phyloP scores from a whole-genome alignment of 2,329 filamentous ascomycete species.

The Trichophyton equinum region DNA sequence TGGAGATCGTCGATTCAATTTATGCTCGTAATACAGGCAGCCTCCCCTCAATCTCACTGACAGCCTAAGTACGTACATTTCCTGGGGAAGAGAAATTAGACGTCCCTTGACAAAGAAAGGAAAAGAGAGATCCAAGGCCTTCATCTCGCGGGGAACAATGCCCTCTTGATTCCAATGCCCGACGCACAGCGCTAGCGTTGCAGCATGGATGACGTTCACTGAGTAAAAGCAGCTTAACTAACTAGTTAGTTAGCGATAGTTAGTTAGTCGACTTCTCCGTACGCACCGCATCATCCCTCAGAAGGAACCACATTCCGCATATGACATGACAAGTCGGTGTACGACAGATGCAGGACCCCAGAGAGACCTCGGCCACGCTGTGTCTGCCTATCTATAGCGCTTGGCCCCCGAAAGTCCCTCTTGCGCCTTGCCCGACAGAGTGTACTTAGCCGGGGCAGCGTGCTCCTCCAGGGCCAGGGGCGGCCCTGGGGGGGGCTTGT shows the following conservation, averaged over 20 bases:
- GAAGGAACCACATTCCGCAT: not conserved
- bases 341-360: not conserved
- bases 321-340: not conserved
- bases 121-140: not conserved
- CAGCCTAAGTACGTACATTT: not conserved
- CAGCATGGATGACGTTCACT: not conserved
- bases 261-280: not conserved
- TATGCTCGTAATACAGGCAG: not conserved
- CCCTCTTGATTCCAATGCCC: not conserved
- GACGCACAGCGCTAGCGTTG: not conserved
- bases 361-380: not conserved
- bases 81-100: not conserved
- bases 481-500: not conserved
- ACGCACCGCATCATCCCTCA: not conserved
- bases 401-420: not conserved
- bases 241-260: too few species aligned
- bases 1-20: not conserved
- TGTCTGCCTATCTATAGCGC: not conserved
- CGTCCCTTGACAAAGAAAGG: not conserved
- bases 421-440: constrained; percentile 1
- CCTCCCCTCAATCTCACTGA: not conserved
- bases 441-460: not conserved
- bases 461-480: not conserved
- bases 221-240: not conserved
- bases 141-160: too few species aligned